Conservation (phyloP, 1,284 basidiomycete species). For the Polyporus tsugae region DNA sequence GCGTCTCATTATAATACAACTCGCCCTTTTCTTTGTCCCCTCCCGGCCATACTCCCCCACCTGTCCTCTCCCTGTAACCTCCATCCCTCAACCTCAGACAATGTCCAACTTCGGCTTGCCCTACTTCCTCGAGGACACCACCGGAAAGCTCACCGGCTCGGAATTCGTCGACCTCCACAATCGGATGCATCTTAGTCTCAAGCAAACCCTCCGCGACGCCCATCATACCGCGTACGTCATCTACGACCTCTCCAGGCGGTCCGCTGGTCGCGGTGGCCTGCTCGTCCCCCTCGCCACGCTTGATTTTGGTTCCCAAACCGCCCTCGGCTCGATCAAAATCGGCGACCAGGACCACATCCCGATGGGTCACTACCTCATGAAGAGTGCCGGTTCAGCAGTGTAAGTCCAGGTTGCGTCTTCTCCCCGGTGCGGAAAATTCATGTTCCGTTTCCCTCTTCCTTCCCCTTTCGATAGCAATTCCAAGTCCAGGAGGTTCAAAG, state of each 20-base stretch:
- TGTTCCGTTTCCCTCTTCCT: not conserved
- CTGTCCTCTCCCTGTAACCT: not conserved
- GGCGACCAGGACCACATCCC: slow-evolving; percentile 46
- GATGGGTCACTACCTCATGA: slow-evolving; percentile 62
- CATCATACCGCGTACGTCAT: slow-evolving; percentile 59
- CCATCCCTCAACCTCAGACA: slow-evolving; percentile 9
- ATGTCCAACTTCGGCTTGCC: slow-evolving; percentile 63
- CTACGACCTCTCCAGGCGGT: slow-evolving; percentile 46
- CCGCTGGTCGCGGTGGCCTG: slow-evolving; percentile 35
- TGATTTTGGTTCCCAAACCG: slow-evolving; percentile 56
- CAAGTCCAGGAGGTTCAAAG: slow-evolving; percentile 58
- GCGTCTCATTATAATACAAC: slow-evolving; percentile 10
- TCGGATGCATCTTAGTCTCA: slow-evolving; percentile 59
- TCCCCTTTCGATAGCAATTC: slow-evolving; percentile 42
- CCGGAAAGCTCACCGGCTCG: slow-evolving; percentile 57
- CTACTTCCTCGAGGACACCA: slow-evolving; percentile 69
- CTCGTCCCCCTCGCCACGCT: slow-evolving; percentile 54
- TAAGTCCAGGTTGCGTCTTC: slow-evolving; percentile 31
- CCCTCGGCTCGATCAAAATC: slow-evolving; percentile 60
- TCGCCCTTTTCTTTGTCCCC: slow-evolving; percentile 5
- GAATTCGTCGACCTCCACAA: slow-evolving; percentile 70
- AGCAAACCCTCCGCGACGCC: slow-evolving; percentile 52
- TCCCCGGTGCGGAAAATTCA: too few relatives aligned
- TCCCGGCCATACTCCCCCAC: not conserved
- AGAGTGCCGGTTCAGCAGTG: slow-evolving; percentile 50